Evolutionary conservation across 768 basidiomycete species (phyloP), one percentile per base, ranked within the genome.

Genomic region (Tremella mesenterica): DNA sequence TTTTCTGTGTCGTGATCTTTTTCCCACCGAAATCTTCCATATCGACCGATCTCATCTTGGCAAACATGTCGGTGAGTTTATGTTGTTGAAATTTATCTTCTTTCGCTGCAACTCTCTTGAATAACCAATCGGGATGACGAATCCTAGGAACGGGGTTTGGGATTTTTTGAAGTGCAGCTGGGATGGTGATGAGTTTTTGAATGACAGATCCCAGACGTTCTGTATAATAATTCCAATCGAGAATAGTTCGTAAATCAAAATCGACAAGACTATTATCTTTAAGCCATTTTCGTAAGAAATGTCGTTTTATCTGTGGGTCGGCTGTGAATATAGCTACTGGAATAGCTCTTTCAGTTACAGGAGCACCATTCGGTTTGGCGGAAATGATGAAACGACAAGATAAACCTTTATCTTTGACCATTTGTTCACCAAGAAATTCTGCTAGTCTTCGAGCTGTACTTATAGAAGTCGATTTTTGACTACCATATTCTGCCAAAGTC

Each of bases 301-400:
- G 81, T 25, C 85, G 80, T 74, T 95, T 96, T 62, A 96, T 80
- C 57, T 80, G 81, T 55, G 91, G 86, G 67, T 97, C 95, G 0
- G 95, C 88, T 8, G 90, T 89, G 74, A 99, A 99, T 62, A 99
- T 97, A 16, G 95, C 95, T 14, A 99, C 82, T 4, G 95, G 95
- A 43, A 99, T 82, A 8, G 93, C 95, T 44, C 95, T 83, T 57
- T 97, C 95, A 4, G 95, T 97, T 60, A 99, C 91, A 1, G 95
- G 90, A 0, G 93, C 87, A 1, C 92, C 92, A 14, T 80, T 76
- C 1, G 95, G 95, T 65, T 86, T 87, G 2, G 86, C 85, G 23
- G 93, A 97, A 67, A 99, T 97, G 77, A 99, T 90, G 75, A 99
- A 99, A 70, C 90, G 91, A 79, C 95, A 97, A 8, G 95, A 88